Evolutionary conservation across 768 basidiomycete genomes (phyloP).

Genomic region (Austroboletus eburneus): DNA sequence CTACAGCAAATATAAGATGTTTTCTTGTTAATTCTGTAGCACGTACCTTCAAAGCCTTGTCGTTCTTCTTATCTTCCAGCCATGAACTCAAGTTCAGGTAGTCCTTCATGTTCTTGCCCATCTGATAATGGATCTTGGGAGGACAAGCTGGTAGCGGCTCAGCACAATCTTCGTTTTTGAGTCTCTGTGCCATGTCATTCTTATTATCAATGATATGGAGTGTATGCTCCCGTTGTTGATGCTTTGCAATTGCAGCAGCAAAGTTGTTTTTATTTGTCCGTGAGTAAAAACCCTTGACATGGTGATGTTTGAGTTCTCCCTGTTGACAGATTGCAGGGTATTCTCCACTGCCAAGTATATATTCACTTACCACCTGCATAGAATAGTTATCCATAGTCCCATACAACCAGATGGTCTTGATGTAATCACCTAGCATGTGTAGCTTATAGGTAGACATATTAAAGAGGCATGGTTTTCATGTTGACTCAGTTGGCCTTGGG

Average conservation of each 20-base stretch:
- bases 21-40: too few relatives aligned
- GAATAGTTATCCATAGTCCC: conserved; percentile 30
- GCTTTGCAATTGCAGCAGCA: background rate
- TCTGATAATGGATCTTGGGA: background rate
- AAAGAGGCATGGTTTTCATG: background rate
- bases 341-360: too few relatives aligned
- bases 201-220: background rate
- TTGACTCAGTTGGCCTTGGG: too few relatives aligned
- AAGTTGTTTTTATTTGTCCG: background rate
- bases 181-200: too few relatives aligned
- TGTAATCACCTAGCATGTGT: conserved; percentile 17
- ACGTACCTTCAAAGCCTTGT: background rate
- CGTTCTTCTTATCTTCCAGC: background rate
- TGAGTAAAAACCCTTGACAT: background rate
- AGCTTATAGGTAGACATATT: conserved; percentile 18
- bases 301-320: conserved; percentile 20
- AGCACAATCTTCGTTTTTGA: too few relatives aligned
- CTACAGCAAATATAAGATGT: too few relatives aligned
- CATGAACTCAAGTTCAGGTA: background rate
- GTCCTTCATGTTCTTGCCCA: background rate
- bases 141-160: background rate
- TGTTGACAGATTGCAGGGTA: background rate
- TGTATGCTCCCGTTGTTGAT: background rate
- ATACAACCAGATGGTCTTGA: conserved; percentile 6
- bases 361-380: conserved; percentile 30